Evolutionary conservation across 768 basidiomycete genomes (phyloP).

Genomic region (Suillus spraguei): DNA sequence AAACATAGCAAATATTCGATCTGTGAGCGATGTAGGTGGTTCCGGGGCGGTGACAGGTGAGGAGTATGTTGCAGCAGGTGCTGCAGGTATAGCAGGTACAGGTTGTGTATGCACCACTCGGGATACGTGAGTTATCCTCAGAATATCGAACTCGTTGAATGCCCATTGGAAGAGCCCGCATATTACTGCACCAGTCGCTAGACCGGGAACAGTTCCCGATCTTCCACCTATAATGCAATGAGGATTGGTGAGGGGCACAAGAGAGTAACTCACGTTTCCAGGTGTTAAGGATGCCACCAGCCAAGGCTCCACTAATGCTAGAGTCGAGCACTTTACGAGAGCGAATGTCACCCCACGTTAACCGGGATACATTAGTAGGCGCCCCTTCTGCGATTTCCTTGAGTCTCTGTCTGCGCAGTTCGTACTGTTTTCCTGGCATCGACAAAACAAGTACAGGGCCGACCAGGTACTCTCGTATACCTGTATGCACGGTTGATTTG

Average conservation of each 20-base stretch:
- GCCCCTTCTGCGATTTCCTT: slow-evolving; percentile 25
- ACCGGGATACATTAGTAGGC: slow-evolving; percentile 16
- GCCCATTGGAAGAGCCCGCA: slow-evolving; percentile 67
- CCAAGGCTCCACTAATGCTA: slow-evolving; percentile 67
- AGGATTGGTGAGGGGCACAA: slow-evolving; percentile 9
- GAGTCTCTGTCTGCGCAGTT: slow-evolving; percentile 37
- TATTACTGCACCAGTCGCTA: slow-evolving; percentile 56
- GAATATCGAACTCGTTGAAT: slow-evolving; percentile 68
- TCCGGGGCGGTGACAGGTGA: slow-evolving; percentile 7
- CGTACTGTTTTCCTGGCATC: slow-evolving; percentile 51
- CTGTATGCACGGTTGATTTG: slow-evolving; percentile 38
- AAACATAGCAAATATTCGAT: slow-evolving; percentile 39
- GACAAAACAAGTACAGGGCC: slow-evolving; percentile 58
- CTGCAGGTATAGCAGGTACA: neutral
- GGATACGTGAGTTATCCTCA: slow-evolving; percentile 60
- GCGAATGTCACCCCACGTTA: slow-evolving; percentile 58
- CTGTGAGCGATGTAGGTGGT: slow-evolving; percentile 26
- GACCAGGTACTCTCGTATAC: slow-evolving; percentile 74
- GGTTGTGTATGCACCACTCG: slow-evolving; percentile 25
- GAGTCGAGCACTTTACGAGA: slow-evolving; percentile 67
- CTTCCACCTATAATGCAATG: slow-evolving; percentile 53
- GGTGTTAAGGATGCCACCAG: slow-evolving; percentile 62
- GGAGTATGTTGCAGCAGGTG: neutral
- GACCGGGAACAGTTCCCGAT: slow-evolving; percentile 57
- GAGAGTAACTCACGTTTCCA: slow-evolving; percentile 55